These are phyloP conservation scores for Perkinsela sp. DNA, from an alignment of 208 protist species.

Conservation along the genomic window DNA sequence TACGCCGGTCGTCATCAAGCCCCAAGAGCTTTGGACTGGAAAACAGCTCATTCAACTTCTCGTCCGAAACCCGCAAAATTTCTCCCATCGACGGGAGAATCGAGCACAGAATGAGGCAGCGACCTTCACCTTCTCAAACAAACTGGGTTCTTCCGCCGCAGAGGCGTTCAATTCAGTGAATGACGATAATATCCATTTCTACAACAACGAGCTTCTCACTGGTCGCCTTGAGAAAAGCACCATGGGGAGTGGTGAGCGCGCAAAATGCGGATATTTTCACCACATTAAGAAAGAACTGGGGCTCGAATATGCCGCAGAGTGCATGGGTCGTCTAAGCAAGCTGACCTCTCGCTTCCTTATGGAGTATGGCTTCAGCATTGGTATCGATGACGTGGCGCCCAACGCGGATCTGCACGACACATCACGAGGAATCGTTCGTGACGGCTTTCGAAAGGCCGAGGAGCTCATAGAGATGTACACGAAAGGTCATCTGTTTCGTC, in stretches of 20 bases:
- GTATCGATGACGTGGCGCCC: constrained; percentile 86
- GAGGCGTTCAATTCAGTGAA: constrained; percentile 22
- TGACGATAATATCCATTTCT: constrained; percentile 57
- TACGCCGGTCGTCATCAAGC: constrained; percentile 82
- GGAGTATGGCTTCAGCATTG: constrained; percentile 95
- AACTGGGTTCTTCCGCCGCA: constrained; percentile 50
- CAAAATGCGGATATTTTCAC: constrained; percentile 82
- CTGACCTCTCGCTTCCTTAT: constrained; percentile 68
- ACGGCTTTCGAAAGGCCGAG: constrained; percentile 67
- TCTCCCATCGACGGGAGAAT: neutral
- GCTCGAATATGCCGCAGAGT: constrained; percentile 35
- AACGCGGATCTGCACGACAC: constrained; percentile 30
- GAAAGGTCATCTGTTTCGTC: constrained; percentile 50
- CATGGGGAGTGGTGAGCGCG: constrained; percentile 51
- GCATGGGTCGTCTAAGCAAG: constrained; percentile 80
- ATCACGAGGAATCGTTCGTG: constrained; percentile 69
- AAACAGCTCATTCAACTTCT: constrained; percentile 91
- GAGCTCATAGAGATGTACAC: constrained; percentile 69
- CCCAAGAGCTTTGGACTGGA: constrained; percentile 89
- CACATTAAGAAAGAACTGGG: constrained; percentile 62
- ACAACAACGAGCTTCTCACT: constrained; percentile 70
- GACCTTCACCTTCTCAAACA: constrained; percentile 64
- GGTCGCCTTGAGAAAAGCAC: constrained; percentile 89
- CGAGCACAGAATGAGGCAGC: constrained; percentile 1
- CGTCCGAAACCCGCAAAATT: constrained; percentile 11